Evolutionary conservation across 176 grass and related monocot species (phyloP), one percentile per base, ranked within the genome.

Genomic region (Poa pratensis): DNA sequence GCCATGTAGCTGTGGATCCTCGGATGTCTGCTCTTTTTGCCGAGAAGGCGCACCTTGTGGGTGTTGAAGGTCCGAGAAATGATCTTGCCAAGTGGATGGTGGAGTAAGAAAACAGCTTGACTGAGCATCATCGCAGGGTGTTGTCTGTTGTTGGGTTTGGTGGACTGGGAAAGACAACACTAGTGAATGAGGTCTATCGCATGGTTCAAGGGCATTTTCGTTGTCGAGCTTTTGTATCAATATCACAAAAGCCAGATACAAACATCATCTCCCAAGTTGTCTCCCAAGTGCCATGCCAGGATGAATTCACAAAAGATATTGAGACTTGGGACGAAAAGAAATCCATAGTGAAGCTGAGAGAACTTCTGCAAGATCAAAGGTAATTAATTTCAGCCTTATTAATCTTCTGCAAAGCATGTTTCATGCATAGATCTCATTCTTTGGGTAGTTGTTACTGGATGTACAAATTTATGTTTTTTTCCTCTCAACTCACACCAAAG

Each of bases 81-180:
- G 28, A 66, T 66, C 63, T 66, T 18, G 62, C 62, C 62, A 66
- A 66, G 26, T 66, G 63, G 63, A 66, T 66, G 63, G 14, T 66
- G 28, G 63, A 66, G 7, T 27, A 16, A n/a, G 54, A 58, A 34
- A 30, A 66, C 63, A 66, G 63, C 26, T 18, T 7, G 28, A 34
- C 63, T 28, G 27, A 66, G 14, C 27, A 16, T 66, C 63, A 65
- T 34, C 28, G 63, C 63, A 66, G 63, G 28, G 63, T 34, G 63
- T 34, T 66, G 63, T 66, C 63, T 30, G 7, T 66, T 66, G 28
- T 66, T 66, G 63, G 63, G 15, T 66, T 66, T 66, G 63, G 63
- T 34, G 63, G 63, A 66, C 30, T 18, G 2, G 2, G 63, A 30
- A 66, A 66, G 27, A 66, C 63, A 34, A 66, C 63, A 32, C 63